Evolutionary conservation across 441 rosid species (phyloP), one percentile per base, ranked within the genome.

Genomic region (Corymbia calophylla): DNA sequence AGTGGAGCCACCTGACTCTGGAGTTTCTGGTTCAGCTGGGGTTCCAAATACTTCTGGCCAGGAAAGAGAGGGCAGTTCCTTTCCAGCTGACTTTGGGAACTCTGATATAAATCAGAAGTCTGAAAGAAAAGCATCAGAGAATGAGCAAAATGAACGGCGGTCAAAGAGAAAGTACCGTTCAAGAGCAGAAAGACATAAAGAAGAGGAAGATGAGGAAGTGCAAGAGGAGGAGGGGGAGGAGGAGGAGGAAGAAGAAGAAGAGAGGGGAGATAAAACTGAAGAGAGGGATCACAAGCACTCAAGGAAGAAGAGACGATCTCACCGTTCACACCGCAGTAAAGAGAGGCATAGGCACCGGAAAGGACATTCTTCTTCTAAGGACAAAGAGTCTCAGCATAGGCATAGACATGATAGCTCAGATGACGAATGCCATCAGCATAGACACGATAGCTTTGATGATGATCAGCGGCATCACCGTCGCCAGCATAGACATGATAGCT

Each of bases 111-210:
- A 70, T 89, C 94, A 91, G 88, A 94, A 95, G 86, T 70, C 84
- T 88, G 94, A 93, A 89, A 92, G 82, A 85, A 95, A 90, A 88
- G 89, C 64, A 87, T 85, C 88, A 84, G 94, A 60, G 88, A 95
- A 92, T 92, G 94, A 92, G 88, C 89, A 91, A 84, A 89, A 35
- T 93, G 97, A 94, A 87, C 93, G 93, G 44, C 91, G 96, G 54
- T 92, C 95, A 88, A 96, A 93, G 95, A 95, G 98, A 91, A 96
- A 91, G 85, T 98, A 96, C 91, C 97, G 99, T 6, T 91, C 92
- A 8, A 96, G 95, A 92, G 70, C 88, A 35, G 88, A 86, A 56
- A 35, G 66, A 31, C 70, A 77, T n/a, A 93, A 94, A 48, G 89
- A 89, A 48, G 92, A 91, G 92, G 89, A 92, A 86, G 94, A 91